A percentile compares a stretch with the other conserved stretches of the same genome.
Conservation (phyloP, 139 green algal species). For the Asterochloris erici region DNA sequence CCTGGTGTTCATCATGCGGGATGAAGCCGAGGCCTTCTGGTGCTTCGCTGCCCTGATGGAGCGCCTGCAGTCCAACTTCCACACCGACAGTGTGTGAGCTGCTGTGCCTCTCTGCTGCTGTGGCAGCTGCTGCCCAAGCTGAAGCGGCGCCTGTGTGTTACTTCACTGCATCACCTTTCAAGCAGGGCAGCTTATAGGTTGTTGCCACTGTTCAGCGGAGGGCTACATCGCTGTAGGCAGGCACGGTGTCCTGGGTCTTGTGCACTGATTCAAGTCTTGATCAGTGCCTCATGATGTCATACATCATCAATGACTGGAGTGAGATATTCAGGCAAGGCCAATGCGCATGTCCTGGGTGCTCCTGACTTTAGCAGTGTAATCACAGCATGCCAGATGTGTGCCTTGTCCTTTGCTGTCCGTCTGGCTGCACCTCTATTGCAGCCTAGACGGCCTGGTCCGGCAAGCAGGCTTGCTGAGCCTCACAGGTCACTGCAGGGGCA, state of each 20-base stretch:
- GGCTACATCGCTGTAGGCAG: too few relatives aligned
- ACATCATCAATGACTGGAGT: too few relatives aligned
- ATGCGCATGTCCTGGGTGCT: too few relatives aligned
- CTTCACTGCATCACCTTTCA: background rate
- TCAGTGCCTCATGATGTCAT: too few relatives aligned
- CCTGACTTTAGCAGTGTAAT: too few relatives aligned
- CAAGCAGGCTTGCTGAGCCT: background rate
- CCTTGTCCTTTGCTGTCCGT: too few relatives aligned
- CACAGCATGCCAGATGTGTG: too few relatives aligned
- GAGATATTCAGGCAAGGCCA: too few relatives aligned
- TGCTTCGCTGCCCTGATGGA: conserved; percentile 84
- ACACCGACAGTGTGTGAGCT: conserved; percentile 38
- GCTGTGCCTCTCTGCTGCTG: background rate
- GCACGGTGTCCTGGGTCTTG: too few relatives aligned
- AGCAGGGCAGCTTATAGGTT: background rate
- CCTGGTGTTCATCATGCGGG: conserved; percentile 65
- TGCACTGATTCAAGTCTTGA: too few relatives aligned
- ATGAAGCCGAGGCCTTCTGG: conserved; percentile 73
- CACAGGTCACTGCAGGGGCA: conserved; percentile 41
- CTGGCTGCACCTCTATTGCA: background rate
- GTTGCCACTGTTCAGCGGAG: background rate
- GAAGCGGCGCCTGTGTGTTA: background rate
- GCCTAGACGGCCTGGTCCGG: background rate
- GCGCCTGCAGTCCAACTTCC: conserved; percentile 74
- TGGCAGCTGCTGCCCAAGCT: background rate